Conservation (phyloP, 2,329 filamentous ascomycete species). For the Exophiala bonariae region DNA sequence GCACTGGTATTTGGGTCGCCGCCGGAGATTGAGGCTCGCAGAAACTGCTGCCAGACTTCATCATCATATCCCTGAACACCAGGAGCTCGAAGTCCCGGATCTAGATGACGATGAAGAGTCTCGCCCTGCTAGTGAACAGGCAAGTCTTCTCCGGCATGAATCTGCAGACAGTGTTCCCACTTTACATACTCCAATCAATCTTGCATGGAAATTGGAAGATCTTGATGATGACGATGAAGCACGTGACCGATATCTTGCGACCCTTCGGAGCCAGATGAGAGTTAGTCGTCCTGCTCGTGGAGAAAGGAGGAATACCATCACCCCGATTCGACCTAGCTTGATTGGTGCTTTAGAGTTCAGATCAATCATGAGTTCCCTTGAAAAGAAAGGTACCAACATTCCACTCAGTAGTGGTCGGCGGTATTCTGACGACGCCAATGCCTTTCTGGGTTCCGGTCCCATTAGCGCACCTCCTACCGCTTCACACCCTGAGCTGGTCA, state of each 20-base stretch:
- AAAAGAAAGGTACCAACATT: slow-evolving; percentile 74
- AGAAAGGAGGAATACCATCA: slow-evolving; percentile 71
- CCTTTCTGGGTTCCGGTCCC: slow-evolving; percentile 43
- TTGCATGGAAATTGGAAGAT: slow-evolving; percentile 52
- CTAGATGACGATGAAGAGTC: slow-evolving; percentile 58
- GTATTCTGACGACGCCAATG: slow-evolving; percentile 65
- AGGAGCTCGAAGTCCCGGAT: slow-evolving; percentile 59
- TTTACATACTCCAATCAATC: slow-evolving; percentile 54
- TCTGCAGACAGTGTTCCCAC: slow-evolving; percentile 66
- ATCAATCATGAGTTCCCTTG: slow-evolving; percentile 82
- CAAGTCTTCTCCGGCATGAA: slow-evolving; percentile 46
- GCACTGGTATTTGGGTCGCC: slow-evolving; percentile 79
- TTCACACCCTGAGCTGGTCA: slow-evolving; percentile 28
- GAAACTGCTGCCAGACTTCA: slow-evolving; percentile 74
- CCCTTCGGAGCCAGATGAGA: slow-evolving; percentile 92
- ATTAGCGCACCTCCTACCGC: slow-evolving; percentile 25
- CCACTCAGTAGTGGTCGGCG: slow-evolving; percentile 68
- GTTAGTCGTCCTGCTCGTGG: slow-evolving; percentile 68
- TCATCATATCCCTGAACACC: slow-evolving; percentile 62
- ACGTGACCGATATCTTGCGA: slow-evolving; percentile 65
- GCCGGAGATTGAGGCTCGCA: slow-evolving; percentile 61
- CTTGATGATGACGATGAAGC: slow-evolving; percentile 58
- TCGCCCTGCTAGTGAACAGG: slow-evolving; percentile 44
- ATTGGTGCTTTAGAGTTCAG: slow-evolving; percentile 93
- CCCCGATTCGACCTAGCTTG: slow-evolving; percentile 86